Percentiles rank a stretch among this genome's conserved stretches.
Conservation (phyloP, 495 filamentous ascomycete species). For the Xylaria longipes region DNA sequence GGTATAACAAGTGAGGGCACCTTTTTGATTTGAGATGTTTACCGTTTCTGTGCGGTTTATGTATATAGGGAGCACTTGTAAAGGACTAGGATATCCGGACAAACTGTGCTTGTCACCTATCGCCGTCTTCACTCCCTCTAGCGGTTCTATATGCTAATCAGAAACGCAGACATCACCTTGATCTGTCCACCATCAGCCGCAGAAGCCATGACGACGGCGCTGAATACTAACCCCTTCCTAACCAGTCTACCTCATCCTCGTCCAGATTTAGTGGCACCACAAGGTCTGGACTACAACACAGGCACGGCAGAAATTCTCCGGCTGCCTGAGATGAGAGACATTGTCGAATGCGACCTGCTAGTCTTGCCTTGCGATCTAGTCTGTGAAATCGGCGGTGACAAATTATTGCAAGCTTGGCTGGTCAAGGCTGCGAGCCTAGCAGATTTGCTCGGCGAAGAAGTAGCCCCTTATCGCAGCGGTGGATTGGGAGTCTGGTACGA, state of each 20-base stretch:
- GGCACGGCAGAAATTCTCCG: slow-evolving; percentile 92
- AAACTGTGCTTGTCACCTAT: background rate
- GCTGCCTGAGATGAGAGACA: slow-evolving; percentile 70
- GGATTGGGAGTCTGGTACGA: slow-evolving; percentile 89
- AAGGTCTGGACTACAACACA: slow-evolving; percentile 73
- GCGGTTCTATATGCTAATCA: slow-evolving; percentile 20
- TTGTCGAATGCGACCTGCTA: slow-evolving; percentile 83
- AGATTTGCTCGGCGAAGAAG: slow-evolving; percentile 50
- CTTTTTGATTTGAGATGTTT: background rate
- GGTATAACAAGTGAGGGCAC: slow-evolving; percentile 73
- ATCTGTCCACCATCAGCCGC: slow-evolving; percentile 79
- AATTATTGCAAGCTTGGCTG: slow-evolving; percentile 91
- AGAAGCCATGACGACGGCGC: slow-evolving; percentile 73
- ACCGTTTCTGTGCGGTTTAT: background rate
- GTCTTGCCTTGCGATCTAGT: slow-evolving; percentile 94
- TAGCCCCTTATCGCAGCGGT: slow-evolving; percentile 59
- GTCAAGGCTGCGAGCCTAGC: slow-evolving; percentile 72
- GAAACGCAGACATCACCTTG: slow-evolving; percentile 73
- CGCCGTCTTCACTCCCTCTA: background rate
- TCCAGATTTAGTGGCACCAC: slow-evolving; percentile 76
- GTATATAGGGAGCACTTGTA: background rate
- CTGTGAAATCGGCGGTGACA: slow-evolving; percentile 84
- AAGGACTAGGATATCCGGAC: background rate
- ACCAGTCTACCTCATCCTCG: slow-evolving; percentile 79
- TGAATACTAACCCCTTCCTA: slow-evolving; percentile 85